These are phyloP conservation scores for Juglanconis oblonga DNA, from an alignment of 2,329 filamentous ascomycete genomes.

Conservation along the genomic window DNA sequence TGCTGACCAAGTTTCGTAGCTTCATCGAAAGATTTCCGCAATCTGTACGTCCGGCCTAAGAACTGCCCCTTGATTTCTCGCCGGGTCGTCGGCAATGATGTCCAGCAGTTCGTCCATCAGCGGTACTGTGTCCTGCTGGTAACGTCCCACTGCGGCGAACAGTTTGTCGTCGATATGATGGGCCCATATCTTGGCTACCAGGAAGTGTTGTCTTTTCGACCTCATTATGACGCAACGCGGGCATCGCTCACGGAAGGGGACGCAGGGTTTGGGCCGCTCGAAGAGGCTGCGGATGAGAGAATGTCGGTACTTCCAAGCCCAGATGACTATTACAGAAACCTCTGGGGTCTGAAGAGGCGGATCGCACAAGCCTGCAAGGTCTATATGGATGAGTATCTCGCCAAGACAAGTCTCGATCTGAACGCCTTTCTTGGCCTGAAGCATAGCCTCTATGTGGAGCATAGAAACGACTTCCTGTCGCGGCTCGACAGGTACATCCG, in stretches of 20 bases:
- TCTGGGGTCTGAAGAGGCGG: neutral
- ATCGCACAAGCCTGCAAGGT: neutral
- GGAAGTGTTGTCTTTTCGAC: neutral
- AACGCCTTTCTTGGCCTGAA: neutral
- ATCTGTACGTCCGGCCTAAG: too few species aligned
- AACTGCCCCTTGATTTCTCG: too few species aligned
- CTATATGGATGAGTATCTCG: neutral
- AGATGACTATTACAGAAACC: neutral
- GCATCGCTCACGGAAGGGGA: neutral
- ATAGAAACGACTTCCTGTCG: neutral
- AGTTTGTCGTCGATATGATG: neutral
- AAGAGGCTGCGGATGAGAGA: neutral
- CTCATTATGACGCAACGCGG: neutral
- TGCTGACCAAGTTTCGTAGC: neutral
- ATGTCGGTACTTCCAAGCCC: neutral
- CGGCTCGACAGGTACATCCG: neutral
- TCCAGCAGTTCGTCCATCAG: neutral
- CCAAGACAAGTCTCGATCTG: neutral
- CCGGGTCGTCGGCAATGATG: neutral
- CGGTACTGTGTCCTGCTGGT: neutral
- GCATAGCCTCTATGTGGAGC: neutral
- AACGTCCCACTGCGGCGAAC: neutral
- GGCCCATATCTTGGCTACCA: neutral
- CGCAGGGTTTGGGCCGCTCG: neutral
- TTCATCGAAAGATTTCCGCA: too few species aligned